Evolutionary conservation across 2,329 filamentous ascomycete genomes (phyloP), one percentile per base, ranked within the genome.

Genomic region (Microcyclospora pomicola): DNA sequence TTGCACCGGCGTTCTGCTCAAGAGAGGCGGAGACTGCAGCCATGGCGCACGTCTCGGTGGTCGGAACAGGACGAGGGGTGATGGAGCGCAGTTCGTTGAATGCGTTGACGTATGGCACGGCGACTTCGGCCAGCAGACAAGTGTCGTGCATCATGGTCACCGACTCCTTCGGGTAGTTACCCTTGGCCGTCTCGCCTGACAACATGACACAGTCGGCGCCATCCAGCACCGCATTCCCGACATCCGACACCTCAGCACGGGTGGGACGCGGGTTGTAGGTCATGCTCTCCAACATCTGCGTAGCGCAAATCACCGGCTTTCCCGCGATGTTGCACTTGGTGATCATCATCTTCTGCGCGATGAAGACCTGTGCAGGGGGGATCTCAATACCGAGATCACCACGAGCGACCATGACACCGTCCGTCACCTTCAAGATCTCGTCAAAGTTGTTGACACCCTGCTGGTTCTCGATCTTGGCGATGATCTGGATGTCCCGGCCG

Each of bases 341-440:
- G 66, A 98, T 98, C 76, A 98, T 87, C 84, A 98, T 98, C 82
- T 98, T 98, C 74, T 98, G 91, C 40, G 91, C 91, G 52, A 93
- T 85, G 67, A 98, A 98, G 50, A 98, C 91, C 73, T 98, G 91
- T 48, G 88, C 85, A 44, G 91, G 88, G 35, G 91, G 88, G 55
- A 98, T 98, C 70, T 98, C 91, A 55, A 98, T 98, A 72, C 91
- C 91, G 49, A 94, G 71, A 60, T 96, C 91, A 70, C 91, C 91
- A 77, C 91, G 88, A 57, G 91, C 91, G 52, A 98, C 91, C 91
- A 98, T 98, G 71, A 98, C 87, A 74, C 91, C 91, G 63, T 98
- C 91, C 5, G 91, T 96, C 70, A 87, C 85, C 59, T 77, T 74
- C 43, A 98, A 78, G 57, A 98, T 98, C 70, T 96, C 88, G 54